Evolutionary conservation across 208 protist genomes (phyloP).

Genomic region (Phytomonas francai): DNA sequence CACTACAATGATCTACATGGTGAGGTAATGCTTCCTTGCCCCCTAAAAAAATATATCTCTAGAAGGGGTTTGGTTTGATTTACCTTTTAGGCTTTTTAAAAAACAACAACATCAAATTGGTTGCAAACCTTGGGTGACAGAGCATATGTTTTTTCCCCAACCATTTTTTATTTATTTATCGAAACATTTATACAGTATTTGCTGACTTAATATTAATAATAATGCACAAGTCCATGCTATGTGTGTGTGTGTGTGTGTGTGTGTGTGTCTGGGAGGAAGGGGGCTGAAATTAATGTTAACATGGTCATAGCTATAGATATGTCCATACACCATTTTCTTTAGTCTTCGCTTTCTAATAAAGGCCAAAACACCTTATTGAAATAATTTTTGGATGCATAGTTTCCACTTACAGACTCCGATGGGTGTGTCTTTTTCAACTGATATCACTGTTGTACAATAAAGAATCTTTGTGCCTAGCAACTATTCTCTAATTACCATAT

Average conservation of each 20-base stretch:
- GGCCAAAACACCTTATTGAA: neutral
- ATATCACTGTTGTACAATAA: neutral
- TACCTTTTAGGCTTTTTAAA: neutral
- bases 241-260: constrained; percentile 3
- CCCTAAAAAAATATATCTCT: neutral
- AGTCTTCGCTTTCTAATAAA: neutral
- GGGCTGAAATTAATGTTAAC: neutral
- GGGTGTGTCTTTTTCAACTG: neutral
- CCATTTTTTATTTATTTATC: no score
- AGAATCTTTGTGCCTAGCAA: neutral
- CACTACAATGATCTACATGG: neutral
- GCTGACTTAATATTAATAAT: constrained; percentile 5
- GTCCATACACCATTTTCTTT: neutral
- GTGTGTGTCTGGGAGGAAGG: constrained; percentile 10
- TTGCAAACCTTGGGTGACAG: no score
- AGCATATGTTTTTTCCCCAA: no score
- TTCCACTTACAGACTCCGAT: neutral
- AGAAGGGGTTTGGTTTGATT: neutral
- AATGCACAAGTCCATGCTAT: neutral
- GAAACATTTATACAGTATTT: constrained; percentile 12
- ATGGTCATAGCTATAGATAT: neutral
- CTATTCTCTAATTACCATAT: neutral
- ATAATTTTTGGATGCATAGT: neutral
- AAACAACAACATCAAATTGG: no score
- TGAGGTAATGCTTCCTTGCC: neutral